Evolutionary conservation across 208 protist species (phyloP).

Genomic region (Balamuthia mandrillaris): DNA sequence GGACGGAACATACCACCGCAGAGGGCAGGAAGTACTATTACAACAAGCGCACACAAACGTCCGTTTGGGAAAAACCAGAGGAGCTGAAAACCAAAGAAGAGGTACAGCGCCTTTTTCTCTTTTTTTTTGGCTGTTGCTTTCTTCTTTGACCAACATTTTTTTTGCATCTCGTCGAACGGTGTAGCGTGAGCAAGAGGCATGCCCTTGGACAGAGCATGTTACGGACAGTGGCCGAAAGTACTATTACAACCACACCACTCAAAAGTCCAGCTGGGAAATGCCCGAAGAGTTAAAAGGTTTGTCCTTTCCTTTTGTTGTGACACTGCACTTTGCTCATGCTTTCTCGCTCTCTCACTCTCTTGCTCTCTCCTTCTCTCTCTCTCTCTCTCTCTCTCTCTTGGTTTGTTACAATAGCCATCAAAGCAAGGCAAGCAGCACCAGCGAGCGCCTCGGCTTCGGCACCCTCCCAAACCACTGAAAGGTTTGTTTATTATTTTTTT

Average conservation of each 20-base stretch:
- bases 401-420: neutral
- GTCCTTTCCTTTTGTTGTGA: neutral
- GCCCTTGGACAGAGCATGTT: conserved; percentile 53
- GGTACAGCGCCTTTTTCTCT: neutral
- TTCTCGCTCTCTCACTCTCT: neutral
- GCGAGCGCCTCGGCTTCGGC: neutral
- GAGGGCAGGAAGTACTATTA: conserved; percentile 62
- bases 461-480: neutral
- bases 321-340: neutral
- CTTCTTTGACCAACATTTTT: neutral
- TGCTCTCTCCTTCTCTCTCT: neutral
- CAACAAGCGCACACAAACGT: conserved; percentile 34
- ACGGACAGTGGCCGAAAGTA: conserved; percentile 49
- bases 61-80: conserved; percentile 57
- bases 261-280: conserved; percentile 44
- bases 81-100: conserved; percentile 24
- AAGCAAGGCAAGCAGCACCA: neutral
- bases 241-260: conserved; percentile 44
- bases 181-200: neutral
- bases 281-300: conserved; percentile 23
- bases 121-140: neutral
- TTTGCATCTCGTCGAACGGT: too few species aligned
- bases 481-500: too few species aligned
- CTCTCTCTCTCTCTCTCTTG: neutral
- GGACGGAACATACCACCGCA: conserved; percentile 39